Evolutionary conservation across 2,329 filamentous ascomycete genomes (phyloP), one percentile per base, ranked within the genome.

Genomic region (Colletotrichum orbiculare): DNA sequence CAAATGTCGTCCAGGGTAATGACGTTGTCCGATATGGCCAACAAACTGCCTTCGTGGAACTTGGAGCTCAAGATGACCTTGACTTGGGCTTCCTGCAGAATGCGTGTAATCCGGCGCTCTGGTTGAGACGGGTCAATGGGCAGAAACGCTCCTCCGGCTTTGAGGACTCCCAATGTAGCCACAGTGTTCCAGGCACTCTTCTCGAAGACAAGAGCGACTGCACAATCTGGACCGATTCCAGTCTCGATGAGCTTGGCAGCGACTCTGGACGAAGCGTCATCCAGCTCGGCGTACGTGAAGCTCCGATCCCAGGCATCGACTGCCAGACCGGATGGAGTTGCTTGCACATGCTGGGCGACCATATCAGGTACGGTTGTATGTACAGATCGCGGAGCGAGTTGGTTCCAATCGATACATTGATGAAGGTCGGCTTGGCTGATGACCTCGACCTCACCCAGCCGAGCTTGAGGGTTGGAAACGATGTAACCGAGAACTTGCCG

Each of bases 141-240:
- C n/a, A 67, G 56, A 34, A 67, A 67, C 8, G 65, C 56, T 5
- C 55, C 61, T 8, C 61, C 62, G 8, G 65, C 46, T 43, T 65
- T 65, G 9, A 65, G 45, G 25, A 67, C 60, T 8, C 50, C 61
- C 38, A 75, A 42, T 35, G 71, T 71, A 1, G 69, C 67, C 2
- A 74, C 68, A 3, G 69, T 62, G n/a, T 69, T 69, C 69, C 68
- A 70, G 5, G 50, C 47, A 12, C 71, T 73, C 57, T 74, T 75
- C n/a, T 73, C 70, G 13, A 75, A 71, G 17, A 69, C 69, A 2
- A 75, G 62, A 5, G 72, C 71, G 17, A 75, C 59, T 6, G 52
- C 39, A 8, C n/a, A 56, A n/a, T 61, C 62, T 6, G 38, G 50
- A 9, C 62, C 39, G 8, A 65, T 46, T 3, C 53, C 62, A 5